Evolutionary conservation across 75 land plant genomes (phyloP), one percentile per base, ranked within the genome.

Genomic region (Ceratopteris richardii): DNA sequence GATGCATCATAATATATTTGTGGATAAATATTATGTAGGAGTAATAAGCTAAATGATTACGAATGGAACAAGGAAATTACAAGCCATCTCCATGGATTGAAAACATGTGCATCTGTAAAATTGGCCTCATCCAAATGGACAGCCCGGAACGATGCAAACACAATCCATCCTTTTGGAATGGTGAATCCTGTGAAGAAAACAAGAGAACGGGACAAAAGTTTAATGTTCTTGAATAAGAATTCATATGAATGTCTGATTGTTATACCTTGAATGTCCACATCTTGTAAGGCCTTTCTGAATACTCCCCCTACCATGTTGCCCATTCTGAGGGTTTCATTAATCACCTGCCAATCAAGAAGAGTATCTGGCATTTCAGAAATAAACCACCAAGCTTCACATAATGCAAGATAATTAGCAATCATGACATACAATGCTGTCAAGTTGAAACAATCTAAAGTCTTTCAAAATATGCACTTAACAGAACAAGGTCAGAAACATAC

Each of bases 51-150:
- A n/a, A n/a, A n/a, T n/a, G n/a, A n/a, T n/a, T n/a, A n/a, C n/a
- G n/a, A n/a, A n/a, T n/a, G n/a, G n/a, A n/a, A n/a, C n/a, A 33
- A 33, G 9, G 7, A 33, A 33, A 3, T 33, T 33, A 33, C 37
- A 33, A 79, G 74, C 86, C 88, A 87, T 48, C 94, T 80, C 88
- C 88, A 92, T 0, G 97, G 97, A 61, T 87, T 74, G 47, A 92
- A 92, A 22, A 67, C 67, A 2, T 77, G 74, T 31, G 97, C 85
- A 47, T 87, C 79, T 21, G 73, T 40, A 60, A 75, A 92, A 51
- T 71, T 47, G 0, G 69, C 68, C 9, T 68, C 63, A 51, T 85
- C 79, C 21, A 84, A 37, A 66, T 92, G 97, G 0, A 92, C 81
- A 0, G 85, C 82, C 31, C 85, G 63, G 30, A 88, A 80, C 1